A percentile compares a stretch with the other conserved stretches of the same genome.
phyloP scores from a whole-genome alignment of 129 eudicot species.

The Flaveria brownii region DNA sequence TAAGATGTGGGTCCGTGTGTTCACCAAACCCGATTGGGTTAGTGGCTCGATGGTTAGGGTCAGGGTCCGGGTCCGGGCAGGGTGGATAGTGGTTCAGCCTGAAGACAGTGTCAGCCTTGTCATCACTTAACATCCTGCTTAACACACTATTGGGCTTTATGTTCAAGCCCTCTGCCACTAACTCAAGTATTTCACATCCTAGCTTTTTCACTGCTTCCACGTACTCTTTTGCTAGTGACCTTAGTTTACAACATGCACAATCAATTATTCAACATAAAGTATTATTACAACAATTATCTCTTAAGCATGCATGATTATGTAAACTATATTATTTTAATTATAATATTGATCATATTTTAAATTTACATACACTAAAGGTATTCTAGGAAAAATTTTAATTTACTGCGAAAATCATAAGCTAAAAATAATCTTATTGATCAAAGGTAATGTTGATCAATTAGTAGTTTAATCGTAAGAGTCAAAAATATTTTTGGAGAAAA shows the following conservation, averaged over 20 bases:
- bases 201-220: conserved; percentile 41
- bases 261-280: background rate
- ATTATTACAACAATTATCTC: no score
- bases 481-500: no score
- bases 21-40: conserved; percentile 62
- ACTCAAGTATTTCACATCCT: conserved; percentile 55
- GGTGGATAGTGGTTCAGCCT: conserved; percentile 84
- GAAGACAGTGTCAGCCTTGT: conserved; percentile 56
- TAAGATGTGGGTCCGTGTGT: conserved; percentile 75
- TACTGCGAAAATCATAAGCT: no score
- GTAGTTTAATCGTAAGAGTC: no score
- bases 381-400: no score
- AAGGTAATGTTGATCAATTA: no score
- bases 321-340: no score
- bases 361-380: no score
- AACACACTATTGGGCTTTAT: conserved; percentile 46
- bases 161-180: conserved; percentile 57
- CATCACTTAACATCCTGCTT: conserved; percentile 57
- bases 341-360: no score
- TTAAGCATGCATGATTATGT: no score
- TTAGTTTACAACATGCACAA: conserved; percentile 14
- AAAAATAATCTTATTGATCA: no score
- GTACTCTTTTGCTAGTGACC: conserved; percentile 48
- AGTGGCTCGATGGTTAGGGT: background rate
- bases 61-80: conserved; percentile 8